A percentile compares a stretch with the other conserved stretches of the same genome.
These are phyloP conservation scores for Phytophthora podocarpi DNA, from an alignment of 352 stramenopile genomes.

Conservation along the genomic window DNA sequence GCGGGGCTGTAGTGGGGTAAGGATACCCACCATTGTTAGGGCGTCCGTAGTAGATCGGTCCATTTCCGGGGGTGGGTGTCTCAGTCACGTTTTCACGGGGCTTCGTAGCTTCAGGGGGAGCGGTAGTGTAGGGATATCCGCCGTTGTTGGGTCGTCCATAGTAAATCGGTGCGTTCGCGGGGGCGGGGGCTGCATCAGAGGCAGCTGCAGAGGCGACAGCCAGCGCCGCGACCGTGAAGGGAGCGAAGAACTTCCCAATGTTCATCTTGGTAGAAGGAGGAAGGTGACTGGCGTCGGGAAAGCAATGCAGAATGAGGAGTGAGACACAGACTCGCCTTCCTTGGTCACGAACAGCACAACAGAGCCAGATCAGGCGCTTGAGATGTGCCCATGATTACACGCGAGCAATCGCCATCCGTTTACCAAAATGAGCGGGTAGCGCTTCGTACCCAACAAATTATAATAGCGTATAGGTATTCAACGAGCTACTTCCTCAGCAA, in stretches of 20 bases:
- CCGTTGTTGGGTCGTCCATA: constrained; percentile 21
- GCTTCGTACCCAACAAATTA: no score
- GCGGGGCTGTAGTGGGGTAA: constrained; percentile 10
- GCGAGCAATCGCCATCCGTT: no score
- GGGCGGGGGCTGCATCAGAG: not conserved
- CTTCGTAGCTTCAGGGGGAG: not conserved
- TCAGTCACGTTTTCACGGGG: constrained; percentile 7
- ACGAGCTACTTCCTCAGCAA: no score
- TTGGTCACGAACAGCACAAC: no score
- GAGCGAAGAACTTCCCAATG: constrained; percentile 9
- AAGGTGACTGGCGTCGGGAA: no score
- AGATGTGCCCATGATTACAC: no score
- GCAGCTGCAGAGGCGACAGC: not conserved
- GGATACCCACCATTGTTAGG: constrained; percentile 24
- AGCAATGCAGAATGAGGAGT: no score
- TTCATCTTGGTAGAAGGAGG: constrained; percentile 16
- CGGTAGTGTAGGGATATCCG: constrained; percentile 18
- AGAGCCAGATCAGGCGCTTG: no score
- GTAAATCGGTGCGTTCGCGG: constrained; percentile 5
- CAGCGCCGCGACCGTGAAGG: not conserved
- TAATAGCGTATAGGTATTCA: no score
- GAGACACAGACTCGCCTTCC: no score
- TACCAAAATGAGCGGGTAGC: no score
- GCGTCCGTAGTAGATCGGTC: constrained; percentile 11
- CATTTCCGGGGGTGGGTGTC: not conserved